A percentile compares a stretch with the other conserved stretches of the same genome.
These are phyloP conservation scores for Solanum raphanifolium DNA, from an alignment of 257 asterid genomes.

Conservation along the genomic window DNA sequence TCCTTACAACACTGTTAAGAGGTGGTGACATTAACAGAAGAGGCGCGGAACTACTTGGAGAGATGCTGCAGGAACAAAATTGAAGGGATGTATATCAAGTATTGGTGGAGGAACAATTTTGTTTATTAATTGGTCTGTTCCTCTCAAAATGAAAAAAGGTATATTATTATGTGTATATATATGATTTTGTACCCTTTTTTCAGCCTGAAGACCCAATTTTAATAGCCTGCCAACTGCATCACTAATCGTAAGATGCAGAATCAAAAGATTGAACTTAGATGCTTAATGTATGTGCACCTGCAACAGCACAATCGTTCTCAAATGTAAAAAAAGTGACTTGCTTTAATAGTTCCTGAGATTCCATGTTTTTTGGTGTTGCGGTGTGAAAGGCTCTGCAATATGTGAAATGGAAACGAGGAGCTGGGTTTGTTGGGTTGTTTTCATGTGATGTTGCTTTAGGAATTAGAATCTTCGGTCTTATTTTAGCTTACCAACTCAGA, in stretches of 20 bases:
- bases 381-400: neutral
- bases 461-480: neutral
- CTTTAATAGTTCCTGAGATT: neutral
- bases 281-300: neutral
- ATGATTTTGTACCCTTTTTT: neutral
- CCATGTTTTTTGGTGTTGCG: neutral
- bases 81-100: slow-evolving; percentile 22
- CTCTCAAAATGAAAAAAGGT: neutral
- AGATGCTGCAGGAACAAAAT: slow-evolving; percentile 85
- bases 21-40: slow-evolving; percentile 79
- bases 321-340: neutral
- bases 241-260: neutral
- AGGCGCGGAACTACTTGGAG: slow-evolving; percentile 76
- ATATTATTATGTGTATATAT: neutral
- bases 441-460: neutral
- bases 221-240: neutral
- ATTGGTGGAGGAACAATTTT: slow-evolving; percentile 2
- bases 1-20: slow-evolving; percentile 69
- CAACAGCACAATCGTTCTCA: neutral
- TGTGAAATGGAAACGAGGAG: neutral
- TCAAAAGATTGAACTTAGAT: neutral
- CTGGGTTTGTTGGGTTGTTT: neutral
- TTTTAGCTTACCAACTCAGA: neutral
- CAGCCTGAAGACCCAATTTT: neutral
- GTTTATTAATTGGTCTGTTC: neutral